A percentile compares a stretch with the other conserved stretches of the same genome.
Conservation (phyloP, 2,329 filamentous ascomycete genomes). For the Cladosporium sp. region DNA sequence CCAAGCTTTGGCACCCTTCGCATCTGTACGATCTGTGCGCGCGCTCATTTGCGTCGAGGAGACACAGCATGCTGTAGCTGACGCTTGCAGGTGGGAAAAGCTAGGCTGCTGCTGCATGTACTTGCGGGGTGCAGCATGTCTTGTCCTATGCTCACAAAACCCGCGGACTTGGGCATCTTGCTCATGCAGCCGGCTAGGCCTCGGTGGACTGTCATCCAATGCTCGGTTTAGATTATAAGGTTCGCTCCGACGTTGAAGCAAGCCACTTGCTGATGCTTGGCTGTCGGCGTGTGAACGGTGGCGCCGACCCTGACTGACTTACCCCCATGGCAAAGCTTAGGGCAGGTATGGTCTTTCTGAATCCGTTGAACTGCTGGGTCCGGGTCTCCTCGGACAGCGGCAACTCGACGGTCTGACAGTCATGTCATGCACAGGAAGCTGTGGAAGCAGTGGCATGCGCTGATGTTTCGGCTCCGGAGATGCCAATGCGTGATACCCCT, state of each 20-base stretch:
- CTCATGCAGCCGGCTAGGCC: not conserved
- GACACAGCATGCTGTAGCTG: constrained; percentile 9
- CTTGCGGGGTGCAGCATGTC: constrained; percentile 7
- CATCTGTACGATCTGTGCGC: not conserved
- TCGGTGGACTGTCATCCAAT: not conserved
- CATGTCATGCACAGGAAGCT: no score
- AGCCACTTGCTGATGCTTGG: constrained; percentile 2
- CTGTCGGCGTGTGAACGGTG: not conserved
- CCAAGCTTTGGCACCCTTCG: not conserved
- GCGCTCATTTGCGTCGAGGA: not conserved
- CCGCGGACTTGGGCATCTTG: not conserved
- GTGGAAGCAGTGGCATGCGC: no score
- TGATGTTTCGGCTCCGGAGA: no score
- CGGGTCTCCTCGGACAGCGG: no score
- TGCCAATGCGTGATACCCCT: no score
- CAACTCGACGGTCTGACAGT: no score
- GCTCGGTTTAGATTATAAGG: not conserved
- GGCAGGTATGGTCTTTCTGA: no score
- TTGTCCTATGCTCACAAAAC: not conserved
- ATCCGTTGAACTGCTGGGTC: no score
- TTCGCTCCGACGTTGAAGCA: constrained; percentile 4
- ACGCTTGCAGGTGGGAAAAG: constrained; percentile 1
- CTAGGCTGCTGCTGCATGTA: constrained; percentile 1
- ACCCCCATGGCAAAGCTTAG: not conserved
- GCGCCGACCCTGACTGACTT: not conserved